Evolutionary conservation across 257 asterid genomes (phyloP).

Genomic region (Gentiana straminea): DNA sequence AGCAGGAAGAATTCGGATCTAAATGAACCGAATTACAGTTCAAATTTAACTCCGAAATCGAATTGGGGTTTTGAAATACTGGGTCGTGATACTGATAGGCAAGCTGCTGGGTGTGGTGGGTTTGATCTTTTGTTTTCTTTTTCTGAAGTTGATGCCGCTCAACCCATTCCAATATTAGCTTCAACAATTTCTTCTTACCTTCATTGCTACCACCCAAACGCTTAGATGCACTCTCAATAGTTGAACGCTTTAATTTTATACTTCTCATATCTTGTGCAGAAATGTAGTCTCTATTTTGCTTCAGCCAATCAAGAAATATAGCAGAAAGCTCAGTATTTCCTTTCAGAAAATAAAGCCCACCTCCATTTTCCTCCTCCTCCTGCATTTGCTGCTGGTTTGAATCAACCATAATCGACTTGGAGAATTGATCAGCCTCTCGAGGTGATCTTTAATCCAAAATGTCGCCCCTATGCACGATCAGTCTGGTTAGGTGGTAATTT

Average conservation of each 20-base stretch:
- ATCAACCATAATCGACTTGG: too few relatives aligned
- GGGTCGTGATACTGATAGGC: too few relatives aligned
- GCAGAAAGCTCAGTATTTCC: constrained; percentile 53
- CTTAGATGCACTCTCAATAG: constrained; percentile 65
- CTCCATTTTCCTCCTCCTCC: constrained; percentile 5
- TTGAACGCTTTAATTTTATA: constrained; percentile 70
- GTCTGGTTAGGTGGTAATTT: too few relatives aligned
- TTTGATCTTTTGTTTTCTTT: constrained; percentile 19
- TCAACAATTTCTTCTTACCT: constrained; percentile 66
- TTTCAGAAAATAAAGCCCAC: constrained; percentile 28
- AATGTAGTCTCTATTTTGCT: constrained; percentile 60
- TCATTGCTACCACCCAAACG: constrained; percentile 55
- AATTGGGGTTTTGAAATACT: constrained; percentile 6
- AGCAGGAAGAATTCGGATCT: constrained; percentile 16
- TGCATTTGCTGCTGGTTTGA: not conserved
- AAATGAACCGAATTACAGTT: constrained; percentile 3
- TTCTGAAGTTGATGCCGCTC: constrained; percentile 62
- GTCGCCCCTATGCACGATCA: too few relatives aligned
- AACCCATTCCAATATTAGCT: constrained; percentile 81
- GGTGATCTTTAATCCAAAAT: too few relatives aligned
- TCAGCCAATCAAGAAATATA: constrained; percentile 78
- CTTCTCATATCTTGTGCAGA: constrained; percentile 79
- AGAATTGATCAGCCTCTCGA: too few relatives aligned
- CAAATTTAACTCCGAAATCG: constrained; percentile 1
- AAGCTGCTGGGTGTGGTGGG: constrained; percentile 1